Evolutionary conservation across 306 rosid genomes (phyloP).

Genomic region (Gastrolobium villosum): DNA sequence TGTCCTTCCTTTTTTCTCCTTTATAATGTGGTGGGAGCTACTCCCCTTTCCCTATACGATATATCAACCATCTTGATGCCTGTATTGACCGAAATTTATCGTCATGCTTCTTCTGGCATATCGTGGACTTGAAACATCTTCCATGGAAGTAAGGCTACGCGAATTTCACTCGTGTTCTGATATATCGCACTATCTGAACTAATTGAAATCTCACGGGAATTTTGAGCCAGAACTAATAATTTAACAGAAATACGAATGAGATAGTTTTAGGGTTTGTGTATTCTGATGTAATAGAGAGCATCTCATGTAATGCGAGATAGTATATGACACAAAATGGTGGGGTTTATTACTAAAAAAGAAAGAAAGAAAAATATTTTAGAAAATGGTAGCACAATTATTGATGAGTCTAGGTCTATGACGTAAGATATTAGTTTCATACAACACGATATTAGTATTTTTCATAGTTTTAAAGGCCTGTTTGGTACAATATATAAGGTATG

Average conservation of each 20-base stretch:
- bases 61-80: not conserved
- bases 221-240: not conserved
- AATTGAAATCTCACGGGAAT: not conserved
- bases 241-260: not conserved
- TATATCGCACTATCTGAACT: not conserved
- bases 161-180: not conserved
- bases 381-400: too few relatives aligned
- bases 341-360: too few relatives aligned
- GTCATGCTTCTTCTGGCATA: not conserved
- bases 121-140: not conserved
- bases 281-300: too few relatives aligned
- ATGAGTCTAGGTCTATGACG: too few relatives aligned
- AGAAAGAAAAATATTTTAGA: too few relatives aligned
- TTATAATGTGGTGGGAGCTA: constrained; percentile 3
- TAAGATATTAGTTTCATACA: too few relatives aligned
- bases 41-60: not conserved
- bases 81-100: constrained; percentile 3
- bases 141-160: not conserved
- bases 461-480: too few relatives aligned
- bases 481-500: too few relatives aligned
- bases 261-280: too few relatives aligned
- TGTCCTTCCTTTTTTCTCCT: constrained; percentile 7
- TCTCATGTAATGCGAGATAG: too few relatives aligned
- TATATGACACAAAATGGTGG: too few relatives aligned
- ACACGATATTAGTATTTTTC: too few relatives aligned